Conservation (phyloP, 1,284 basidiomycete genomes). For the Ceratobasidium sp. region DNA sequence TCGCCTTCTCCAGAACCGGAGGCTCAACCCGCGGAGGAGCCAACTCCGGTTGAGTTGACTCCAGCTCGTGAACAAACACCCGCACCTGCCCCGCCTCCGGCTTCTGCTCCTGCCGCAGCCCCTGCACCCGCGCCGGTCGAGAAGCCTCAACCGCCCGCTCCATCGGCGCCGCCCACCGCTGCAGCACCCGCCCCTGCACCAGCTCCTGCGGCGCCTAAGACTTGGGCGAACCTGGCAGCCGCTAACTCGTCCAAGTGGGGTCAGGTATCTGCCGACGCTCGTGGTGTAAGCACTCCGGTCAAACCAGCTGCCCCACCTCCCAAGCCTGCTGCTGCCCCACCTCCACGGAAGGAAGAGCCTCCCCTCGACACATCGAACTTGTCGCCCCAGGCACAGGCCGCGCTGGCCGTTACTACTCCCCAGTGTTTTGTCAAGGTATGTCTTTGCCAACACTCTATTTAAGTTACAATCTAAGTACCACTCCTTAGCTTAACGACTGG, state of each 20-base stretch:
- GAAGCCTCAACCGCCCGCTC: slow-evolving; percentile 54
- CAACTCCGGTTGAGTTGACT: slow-evolving; percentile 45
- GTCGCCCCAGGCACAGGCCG: slow-evolving; percentile 63
- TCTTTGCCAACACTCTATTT: slow-evolving; percentile 39
- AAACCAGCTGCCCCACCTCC: slow-evolving; percentile 61
- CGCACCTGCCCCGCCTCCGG: slow-evolving; percentile 54
- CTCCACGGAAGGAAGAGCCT: slow-evolving; percentile 38
- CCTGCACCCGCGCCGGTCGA: slow-evolving; percentile 49
- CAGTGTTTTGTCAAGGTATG: slow-evolving; percentile 90
- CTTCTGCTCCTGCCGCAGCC: slow-evolving; percentile 46
- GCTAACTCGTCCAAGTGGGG: slow-evolving; percentile 83
- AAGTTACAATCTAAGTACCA: slow-evolving; percentile 33
- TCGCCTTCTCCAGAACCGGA: slow-evolving; percentile 49
- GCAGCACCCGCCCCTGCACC: slow-evolving; percentile 58
- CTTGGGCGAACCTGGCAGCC: slow-evolving; percentile 92
- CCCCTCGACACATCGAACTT: slow-evolving; percentile 46
- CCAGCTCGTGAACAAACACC: slow-evolving; percentile 49
- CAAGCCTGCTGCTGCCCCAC: slow-evolving; percentile 62
- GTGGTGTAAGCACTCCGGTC: slow-evolving; percentile 68
- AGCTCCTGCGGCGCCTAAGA: slow-evolving; percentile 71
- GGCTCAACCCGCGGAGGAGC: slow-evolving; percentile 48
- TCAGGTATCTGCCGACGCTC: slow-evolving; percentile 75
- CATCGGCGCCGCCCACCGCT: slow-evolving; percentile 49
- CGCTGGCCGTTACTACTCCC: slow-evolving; percentile 69
- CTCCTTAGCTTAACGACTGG: slow-evolving; percentile 30